A percentile compares a stretch with the other conserved stretches of the same genome.
These are phyloP conservation scores for Omphalotus olearius DNA, from an alignment of 1,284 basidiomycete genomes.

Conservation along the genomic window DNA sequence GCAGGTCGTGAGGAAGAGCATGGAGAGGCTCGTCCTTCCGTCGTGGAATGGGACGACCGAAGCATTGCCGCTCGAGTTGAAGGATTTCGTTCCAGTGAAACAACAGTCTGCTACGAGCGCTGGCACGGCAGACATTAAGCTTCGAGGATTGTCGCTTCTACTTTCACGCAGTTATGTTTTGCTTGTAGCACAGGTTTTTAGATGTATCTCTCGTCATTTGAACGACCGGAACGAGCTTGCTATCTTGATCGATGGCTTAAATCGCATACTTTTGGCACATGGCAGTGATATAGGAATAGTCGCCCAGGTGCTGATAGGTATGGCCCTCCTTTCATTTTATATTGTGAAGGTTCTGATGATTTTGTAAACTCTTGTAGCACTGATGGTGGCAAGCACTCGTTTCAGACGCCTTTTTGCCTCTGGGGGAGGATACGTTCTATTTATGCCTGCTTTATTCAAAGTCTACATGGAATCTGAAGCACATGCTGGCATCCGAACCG, in stretches of 20 bases:
- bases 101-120: neutral
- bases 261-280: constrained; percentile 61
- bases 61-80: constrained; percentile 35
- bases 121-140: constrained; percentile 18
- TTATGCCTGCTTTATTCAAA: constrained; percentile 68
- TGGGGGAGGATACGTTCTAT: constrained; percentile 66
- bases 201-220: constrained; percentile 71
- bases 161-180: constrained; percentile 70
- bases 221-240: constrained; percentile 72
- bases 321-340: constrained; percentile 19
- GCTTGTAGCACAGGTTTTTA: constrained; percentile 68
- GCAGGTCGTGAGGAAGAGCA: constrained; percentile 65
- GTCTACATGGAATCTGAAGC: constrained; percentile 58
- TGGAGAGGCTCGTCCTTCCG: constrained; percentile 59
- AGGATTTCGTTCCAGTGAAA: constrained; percentile 29
- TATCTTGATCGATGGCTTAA: constrained; percentile 65
- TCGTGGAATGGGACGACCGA: constrained; percentile 31
- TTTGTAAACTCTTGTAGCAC: constrained; percentile 28
- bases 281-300: constrained; percentile 72
- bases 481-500: constrained; percentile 52
- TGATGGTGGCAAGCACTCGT: constrained; percentile 73
- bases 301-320: constrained; percentile 67
- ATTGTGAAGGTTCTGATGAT: constrained; percentile 12
- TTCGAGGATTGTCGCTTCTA: constrained; percentile 47
- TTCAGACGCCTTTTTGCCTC: constrained; percentile 73